Evolutionary conservation across 2,329 filamentous ascomycete species (phyloP), one percentile per base, ranked within the genome.

Genomic region (Apiospora saccharicola): DNA sequence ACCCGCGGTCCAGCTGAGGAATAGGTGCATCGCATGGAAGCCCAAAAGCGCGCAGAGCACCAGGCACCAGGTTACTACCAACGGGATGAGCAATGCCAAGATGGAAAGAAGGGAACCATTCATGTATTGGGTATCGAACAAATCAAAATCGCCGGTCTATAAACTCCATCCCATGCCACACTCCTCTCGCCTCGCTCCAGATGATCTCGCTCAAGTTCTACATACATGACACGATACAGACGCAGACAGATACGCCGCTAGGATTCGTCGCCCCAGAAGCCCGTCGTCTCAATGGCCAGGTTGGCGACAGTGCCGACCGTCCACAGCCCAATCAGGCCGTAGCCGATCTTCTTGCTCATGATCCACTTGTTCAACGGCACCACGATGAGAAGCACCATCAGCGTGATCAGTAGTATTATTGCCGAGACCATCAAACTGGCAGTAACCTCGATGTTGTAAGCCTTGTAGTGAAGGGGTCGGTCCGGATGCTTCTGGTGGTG

Each of bases 311-410:
- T 98, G 79, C 93, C 95, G 37, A 94, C 81, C 16, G 84, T 86
- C 96, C 96, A 99, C 24, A 98, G 82, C 13, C 85, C 87, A 77
- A 99, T 93, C 77, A 98, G 81, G 0, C 90, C 90, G 87, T 90
- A 93, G 19, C 96, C 96, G 76, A 99, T 94, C 81, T 87, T 91
- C 70, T 91, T 89, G 79, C 91, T 95, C 89, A 98, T 92, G 53
- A 92, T 85, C 95, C 95, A 98, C 75, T 91, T 90, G 82, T 96
- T 97, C 84, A 92, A 80, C 6, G 96, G 96, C 70, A 99, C 94
- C 0, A 91, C 87, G 41, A 97, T 87, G 74, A 99, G 85, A 75
- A 99, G 83, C 3, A 92, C 90, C 4, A 95, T 83, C 24, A 99
- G 85, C 1, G 94, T 98, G 41, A 95, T 79, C 30, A 99, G 85